A percentile compares a stretch with the other conserved stretches of the same genome.
These are phyloP conservation scores for Cicer arietinum DNA, from an alignment of 306 rosid species.

Conservation along the genomic window DNA sequence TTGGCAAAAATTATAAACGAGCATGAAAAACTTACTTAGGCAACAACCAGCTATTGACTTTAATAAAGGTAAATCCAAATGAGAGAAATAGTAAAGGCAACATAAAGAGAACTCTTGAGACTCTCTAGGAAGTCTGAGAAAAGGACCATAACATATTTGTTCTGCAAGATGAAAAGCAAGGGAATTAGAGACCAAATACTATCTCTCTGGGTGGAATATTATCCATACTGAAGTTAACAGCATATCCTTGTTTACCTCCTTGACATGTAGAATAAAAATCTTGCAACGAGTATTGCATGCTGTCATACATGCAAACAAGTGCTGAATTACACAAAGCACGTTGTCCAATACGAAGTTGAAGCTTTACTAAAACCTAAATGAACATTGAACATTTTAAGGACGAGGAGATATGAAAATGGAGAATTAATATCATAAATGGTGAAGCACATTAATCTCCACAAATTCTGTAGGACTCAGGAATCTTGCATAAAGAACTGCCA, in stretches of 20 bases:
- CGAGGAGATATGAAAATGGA: conserved; percentile 19
- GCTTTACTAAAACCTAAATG: conserved; percentile 66
- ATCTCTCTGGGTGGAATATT: background rate
- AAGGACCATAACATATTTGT: conserved; percentile 66
- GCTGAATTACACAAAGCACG: conserved; percentile 59
- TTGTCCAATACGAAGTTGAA: conserved; percentile 75
- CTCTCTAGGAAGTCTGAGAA: conserved; percentile 74
- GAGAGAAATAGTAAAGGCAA: conserved; percentile 70
- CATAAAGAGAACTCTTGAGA: conserved; percentile 80
- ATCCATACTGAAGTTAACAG: conserved; percentile 21
- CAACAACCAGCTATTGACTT: conserved; percentile 77
- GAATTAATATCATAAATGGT: conserved; percentile 33
- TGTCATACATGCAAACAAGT: conserved; percentile 61
- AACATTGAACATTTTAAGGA: conserved; percentile 33
- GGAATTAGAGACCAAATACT: conserved; percentile 38
- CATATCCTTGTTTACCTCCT: conserved; percentile 59
- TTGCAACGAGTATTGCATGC: conserved; percentile 61
- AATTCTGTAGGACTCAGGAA: conserved; percentile 30
- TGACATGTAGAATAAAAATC: conserved; percentile 55
- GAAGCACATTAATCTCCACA: conserved; percentile 15
- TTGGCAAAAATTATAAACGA: conserved; percentile 26
- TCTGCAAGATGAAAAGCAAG: conserved; percentile 59
- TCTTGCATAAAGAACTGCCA: conserved; percentile 30
- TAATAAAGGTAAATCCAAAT: conserved; percentile 63
- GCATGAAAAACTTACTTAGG: conserved; percentile 63